A percentile compares a stretch with the other conserved stretches of the same genome.
phyloP scores from a whole-genome alignment of 1,139 yeast species.

The Eremothecium cymbalariae region DNA sequence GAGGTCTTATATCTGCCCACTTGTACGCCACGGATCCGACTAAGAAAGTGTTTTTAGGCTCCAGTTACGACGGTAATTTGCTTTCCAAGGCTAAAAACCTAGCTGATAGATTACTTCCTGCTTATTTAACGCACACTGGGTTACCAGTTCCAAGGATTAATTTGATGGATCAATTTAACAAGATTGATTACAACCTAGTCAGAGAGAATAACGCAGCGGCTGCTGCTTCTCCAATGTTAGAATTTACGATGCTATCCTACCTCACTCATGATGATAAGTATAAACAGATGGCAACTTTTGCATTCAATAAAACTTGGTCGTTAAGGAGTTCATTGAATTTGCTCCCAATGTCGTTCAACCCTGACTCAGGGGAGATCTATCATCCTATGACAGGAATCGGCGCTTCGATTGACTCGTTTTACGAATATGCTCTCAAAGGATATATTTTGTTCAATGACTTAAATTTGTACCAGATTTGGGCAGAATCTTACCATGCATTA shows the following conservation, averaged over 20 bases:
- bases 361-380: slow-evolving; percentile 47
- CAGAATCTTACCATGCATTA: slow-evolving; percentile 50
- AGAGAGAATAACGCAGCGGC: slow-evolving; percentile 81
- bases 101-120: slow-evolving; percentile 58
- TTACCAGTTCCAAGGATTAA: slow-evolving; percentile 72
- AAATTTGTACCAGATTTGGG: slow-evolving; percentile 52
- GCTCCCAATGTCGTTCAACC: slow-evolving; percentile 72
- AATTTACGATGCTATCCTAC: slow-evolving; percentile 63
- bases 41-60: slow-evolving; percentile 38
- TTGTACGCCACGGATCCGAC: slow-evolving; percentile 54
- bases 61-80: slow-evolving; percentile 59
- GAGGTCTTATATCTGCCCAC: slow-evolving; percentile 74
- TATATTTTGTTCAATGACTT: slow-evolving; percentile 66
- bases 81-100: slow-evolving; percentile 62
- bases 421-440: slow-evolving; percentile 78
- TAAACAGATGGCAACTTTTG: slow-evolving; percentile 50
- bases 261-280: slow-evolving; percentile 68
- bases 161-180: slow-evolving; percentile 43
- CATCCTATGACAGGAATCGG: slow-evolving; percentile 73
- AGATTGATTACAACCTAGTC: slow-evolving; percentile 29
- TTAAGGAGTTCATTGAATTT: slow-evolving; percentile 54
- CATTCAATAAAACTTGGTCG: slow-evolving; percentile 68
- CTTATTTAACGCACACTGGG: slow-evolving; percentile 51
- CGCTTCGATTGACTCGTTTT: slow-evolving; percentile 89
- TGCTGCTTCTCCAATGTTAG: slow-evolving; percentile 73